Evolutionary conservation across 2,329 filamentous ascomycete genomes (phyloP).

Genomic region (Epichloe sylvatica): DNA sequence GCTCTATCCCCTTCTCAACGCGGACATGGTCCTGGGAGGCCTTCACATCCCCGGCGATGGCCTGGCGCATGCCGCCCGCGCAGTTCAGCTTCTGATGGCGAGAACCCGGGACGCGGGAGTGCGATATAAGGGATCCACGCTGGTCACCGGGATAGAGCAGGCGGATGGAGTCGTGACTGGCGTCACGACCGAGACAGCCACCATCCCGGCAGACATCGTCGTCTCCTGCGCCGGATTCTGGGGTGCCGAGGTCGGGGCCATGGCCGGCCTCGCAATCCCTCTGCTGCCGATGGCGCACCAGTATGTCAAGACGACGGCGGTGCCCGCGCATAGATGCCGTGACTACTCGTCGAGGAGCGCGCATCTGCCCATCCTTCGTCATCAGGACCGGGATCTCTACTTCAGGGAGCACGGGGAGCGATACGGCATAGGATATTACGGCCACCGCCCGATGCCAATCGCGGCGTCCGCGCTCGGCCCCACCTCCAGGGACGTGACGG

Average conservation of each 20-base stretch:
- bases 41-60: constrained; percentile 48
- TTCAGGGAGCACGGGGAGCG: constrained; percentile 51
- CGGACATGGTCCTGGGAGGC: constrained; percentile 40
- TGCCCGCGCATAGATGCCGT: constrained; percentile 28
- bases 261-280: constrained; percentile 44
- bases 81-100: constrained; percentile 46
- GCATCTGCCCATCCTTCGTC: constrained; percentile 41
- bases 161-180: constrained; percentile 37
- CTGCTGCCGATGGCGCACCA: constrained; percentile 49
- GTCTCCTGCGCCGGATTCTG: constrained; percentile 52
- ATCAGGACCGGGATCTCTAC: constrained; percentile 51
- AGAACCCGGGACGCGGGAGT: constrained; percentile 45
- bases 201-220: constrained; percentile 43
- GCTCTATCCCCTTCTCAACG: constrained; percentile 41
- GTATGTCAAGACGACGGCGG: constrained; percentile 46
- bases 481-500: constrained; percentile 39
- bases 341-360: constrained; percentile 31
- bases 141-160: constrained; percentile 43
- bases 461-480: constrained; percentile 38
- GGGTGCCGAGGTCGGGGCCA: constrained; percentile 50
- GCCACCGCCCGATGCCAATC: constrained; percentile 47
- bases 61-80: constrained; percentile 45
- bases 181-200: constrained; percentile 34
- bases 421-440: constrained; percentile 50
- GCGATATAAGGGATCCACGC: constrained; percentile 39